phyloP scores from a whole-genome alignment of 306 rosid genomes.

The Prinsepia uniflora region DNA sequence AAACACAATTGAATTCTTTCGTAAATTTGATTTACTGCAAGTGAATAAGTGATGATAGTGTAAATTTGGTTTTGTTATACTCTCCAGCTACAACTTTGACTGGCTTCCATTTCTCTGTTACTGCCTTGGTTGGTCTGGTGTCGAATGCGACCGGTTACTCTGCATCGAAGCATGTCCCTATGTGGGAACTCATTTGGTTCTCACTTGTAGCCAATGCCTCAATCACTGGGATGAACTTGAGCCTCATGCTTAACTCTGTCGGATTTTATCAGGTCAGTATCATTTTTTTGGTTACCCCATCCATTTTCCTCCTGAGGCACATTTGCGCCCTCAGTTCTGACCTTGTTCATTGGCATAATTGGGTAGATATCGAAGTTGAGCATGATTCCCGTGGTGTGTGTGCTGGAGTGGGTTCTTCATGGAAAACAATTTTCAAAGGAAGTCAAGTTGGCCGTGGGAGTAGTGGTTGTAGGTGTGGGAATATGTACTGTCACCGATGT shows the following conservation, averaged over 20 bases:
- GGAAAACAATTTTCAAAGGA: conserved; percentile 70
- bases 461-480: conserved; percentile 86
- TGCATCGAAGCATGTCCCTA: conserved; percentile 68
- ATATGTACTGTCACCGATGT: conserved; percentile 95
- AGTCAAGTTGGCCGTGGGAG: conserved; percentile 68
- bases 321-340: too few species aligned
- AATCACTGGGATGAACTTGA: conserved; percentile 79
- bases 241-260: conserved; percentile 94
- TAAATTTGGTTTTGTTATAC: background rate
- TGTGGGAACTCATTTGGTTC: conserved; percentile 97
- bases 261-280: conserved; percentile 71
- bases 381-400: conserved; percentile 98
- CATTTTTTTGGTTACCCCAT: too few species aligned
- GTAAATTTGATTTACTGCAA: background rate
- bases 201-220: conserved; percentile 80
- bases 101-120: conserved; percentile 38
- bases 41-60: background rate
- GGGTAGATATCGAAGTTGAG: conserved; percentile 83
- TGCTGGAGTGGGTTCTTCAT: conserved; percentile 93
- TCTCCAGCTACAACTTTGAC: conserved; percentile 44
- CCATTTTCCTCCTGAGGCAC: too few species aligned
- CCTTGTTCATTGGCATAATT: too few species aligned
- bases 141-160: conserved; percentile 41
- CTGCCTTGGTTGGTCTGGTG: conserved; percentile 40
- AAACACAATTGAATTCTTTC: background rate